Base-by-base conservation (phyloP, 1,139 yeast species). In the Debaryomycetaceae sp. region DNA sequence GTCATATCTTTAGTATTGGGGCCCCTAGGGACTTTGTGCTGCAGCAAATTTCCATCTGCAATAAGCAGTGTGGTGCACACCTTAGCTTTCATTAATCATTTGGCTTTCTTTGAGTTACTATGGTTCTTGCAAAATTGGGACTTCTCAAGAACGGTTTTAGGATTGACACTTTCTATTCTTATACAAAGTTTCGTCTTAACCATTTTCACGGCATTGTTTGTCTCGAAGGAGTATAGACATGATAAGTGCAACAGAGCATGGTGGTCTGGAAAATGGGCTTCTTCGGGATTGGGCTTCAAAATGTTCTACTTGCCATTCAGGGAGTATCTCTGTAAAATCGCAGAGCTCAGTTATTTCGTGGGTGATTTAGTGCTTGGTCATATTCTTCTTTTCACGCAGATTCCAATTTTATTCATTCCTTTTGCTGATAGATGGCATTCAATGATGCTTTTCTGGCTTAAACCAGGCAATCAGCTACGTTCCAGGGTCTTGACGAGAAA, bases 381-480 rank as follows among this genome's bases (percentile, higher is more conserved):
- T 56, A 51, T 72, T 23, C 65, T 82, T 4, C 60, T 81, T 44
- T 66, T 77, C 42, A 56, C 69, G 3, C 84, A 80, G 49, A 50
- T 78, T 9, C 87, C 87, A 2, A 52, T 81, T 6, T 57, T 81
- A 36, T 61, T 80, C 29, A 62, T 81, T 29, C 87, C 87, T 0
- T 78, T 72, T 52, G 68, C 78, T 40, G 93, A 88, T 59, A 75
- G 75, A 45, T 81, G 89, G 83, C 97, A 90, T 59, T 80, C 95
- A 1, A 69, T 84, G 63, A 76, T 87, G 75, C 68, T 90, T 39
- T 81, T 89, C 60, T 90, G 97, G 97, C 68, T 88, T 43, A 76
- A 73, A 41, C 96, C 96, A 1, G 74, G 78, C 1, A 62, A 69
- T 49, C 77, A 80, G 52, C 58, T 78, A 39, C 63, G 77, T 40